Conservation (phyloP, 2,329 filamentous ascomycete genomes). For the Hymenoscyphus occultus region DNA sequence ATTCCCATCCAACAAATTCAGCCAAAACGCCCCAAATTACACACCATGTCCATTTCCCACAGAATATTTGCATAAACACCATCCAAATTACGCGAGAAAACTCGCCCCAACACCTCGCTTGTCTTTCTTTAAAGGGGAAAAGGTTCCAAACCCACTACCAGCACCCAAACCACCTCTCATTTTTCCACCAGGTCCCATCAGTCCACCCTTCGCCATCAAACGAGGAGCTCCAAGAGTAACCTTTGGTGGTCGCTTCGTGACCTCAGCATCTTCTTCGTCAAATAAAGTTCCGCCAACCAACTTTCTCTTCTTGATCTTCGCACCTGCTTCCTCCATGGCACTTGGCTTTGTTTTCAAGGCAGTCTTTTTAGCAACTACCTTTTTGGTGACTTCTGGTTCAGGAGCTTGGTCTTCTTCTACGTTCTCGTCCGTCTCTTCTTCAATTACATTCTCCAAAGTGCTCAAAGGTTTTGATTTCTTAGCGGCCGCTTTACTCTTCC, state of each 20-base stretch:
- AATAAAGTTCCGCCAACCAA: slow-evolving; percentile 67
- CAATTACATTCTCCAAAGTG: slow-evolving; percentile 42
- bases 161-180: slow-evolving; percentile 28
- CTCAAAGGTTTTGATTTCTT: slow-evolving; percentile 34
- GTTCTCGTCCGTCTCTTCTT: slow-evolving; percentile 37
- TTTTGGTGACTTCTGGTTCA: slow-evolving; percentile 11
- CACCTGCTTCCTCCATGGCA: slow-evolving; percentile 35
- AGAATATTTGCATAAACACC: not conserved
- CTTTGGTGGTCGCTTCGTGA: slow-evolving; percentile 38
- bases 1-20: not conserved
- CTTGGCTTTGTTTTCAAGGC: slow-evolving; percentile 21
- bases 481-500: slow-evolving; percentile 33
- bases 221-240: slow-evolving; percentile 32
- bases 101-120: slow-evolving; percentile 60
- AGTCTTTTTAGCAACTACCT: slow-evolving; percentile 11
- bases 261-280: slow-evolving; percentile 63
- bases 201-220: slow-evolving; percentile 33
- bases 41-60: not conserved
- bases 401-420: slow-evolving; percentile 37
- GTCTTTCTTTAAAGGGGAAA: slow-evolving; percentile 72
- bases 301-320: slow-evolving; percentile 69
- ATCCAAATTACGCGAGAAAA: slow-evolving; percentile 41
- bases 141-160: slow-evolving; percentile 50
- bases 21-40: not conserved
- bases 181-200: slow-evolving; percentile 28